Evolutionary conservation across 2,329 filamentous ascomycete species (phyloP).

Genomic region (Phaeomoniella chlamydospora): DNA sequence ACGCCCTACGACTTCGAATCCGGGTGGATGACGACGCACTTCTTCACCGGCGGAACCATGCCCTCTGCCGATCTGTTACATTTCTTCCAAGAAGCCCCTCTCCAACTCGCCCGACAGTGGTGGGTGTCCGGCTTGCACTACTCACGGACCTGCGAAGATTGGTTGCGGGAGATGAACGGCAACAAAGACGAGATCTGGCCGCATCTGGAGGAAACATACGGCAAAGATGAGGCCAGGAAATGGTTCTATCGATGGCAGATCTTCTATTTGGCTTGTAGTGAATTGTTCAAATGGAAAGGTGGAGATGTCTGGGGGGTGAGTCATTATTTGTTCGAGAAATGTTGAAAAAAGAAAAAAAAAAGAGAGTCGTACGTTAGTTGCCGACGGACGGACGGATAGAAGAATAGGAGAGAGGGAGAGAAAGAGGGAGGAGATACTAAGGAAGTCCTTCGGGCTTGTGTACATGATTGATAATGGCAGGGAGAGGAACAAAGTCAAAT

Average conservation of each 20-base stretch:
- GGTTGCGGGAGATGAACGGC: slow-evolving; percentile 17
- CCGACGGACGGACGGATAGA: no score
- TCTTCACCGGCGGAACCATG: slow-evolving; percentile 64
- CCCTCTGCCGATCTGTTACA: slow-evolving; percentile 50
- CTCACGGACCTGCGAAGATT: slow-evolving; percentile 51
- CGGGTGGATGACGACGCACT: slow-evolving; percentile 61
- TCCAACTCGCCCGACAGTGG: slow-evolving; percentile 50
- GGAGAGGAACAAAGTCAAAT: no score
- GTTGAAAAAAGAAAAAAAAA: no score
- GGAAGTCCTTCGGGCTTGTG: no score
- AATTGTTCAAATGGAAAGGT: slow-evolving; percentile 51
- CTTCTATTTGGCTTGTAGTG: slow-evolving; percentile 57
- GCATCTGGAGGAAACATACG: slow-evolving; percentile 50
- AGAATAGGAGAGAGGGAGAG: no score
- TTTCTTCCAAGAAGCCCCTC: slow-evolving; percentile 51
- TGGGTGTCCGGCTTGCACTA: slow-evolving; percentile 58
- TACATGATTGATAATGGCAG: no score
- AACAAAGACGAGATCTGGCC: slow-evolving; percentile 50
- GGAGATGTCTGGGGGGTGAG: slow-evolving; percentile 55
- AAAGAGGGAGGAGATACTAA: no score
- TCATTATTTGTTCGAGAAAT: slow-evolving; percentile 53
- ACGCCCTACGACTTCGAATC: slow-evolving; percentile 58
- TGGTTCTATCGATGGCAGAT: slow-evolving; percentile 62
- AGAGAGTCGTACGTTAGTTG: no score
- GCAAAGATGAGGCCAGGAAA: slow-evolving; percentile 38